These are phyloP conservation scores for Lactarius hatsudake DNA, from an alignment of 768 basidiomycete genomes.

Conservation along the genomic window DNA sequence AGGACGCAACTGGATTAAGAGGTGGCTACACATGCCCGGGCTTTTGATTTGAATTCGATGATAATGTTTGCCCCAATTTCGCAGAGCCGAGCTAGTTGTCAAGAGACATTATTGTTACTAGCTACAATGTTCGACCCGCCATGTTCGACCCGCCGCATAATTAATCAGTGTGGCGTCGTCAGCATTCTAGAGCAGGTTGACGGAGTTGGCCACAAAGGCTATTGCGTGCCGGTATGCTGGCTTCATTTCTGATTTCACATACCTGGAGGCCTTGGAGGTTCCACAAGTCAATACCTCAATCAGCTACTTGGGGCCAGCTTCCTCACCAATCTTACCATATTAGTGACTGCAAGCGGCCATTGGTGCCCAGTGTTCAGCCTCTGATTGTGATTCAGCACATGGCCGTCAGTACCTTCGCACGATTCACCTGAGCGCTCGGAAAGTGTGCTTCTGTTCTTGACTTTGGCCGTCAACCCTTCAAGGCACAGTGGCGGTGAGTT, in stretches of 20 bases:
- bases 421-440: background rate
- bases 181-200: background rate
- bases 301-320: background rate
- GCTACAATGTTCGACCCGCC: no score
- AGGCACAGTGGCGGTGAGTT: background rate
- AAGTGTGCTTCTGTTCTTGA: background rate
- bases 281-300: slow-evolving; percentile 1
- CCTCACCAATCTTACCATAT: background rate
- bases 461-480: background rate
- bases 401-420: slow-evolving; percentile 6
- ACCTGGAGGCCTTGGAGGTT: slow-evolving; percentile 1
- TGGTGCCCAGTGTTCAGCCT: background rate
- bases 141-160: background rate
- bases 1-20: background rate
- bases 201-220: background rate
- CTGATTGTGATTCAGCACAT: slow-evolving; percentile 11
- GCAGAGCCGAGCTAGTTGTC: background rate
- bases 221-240: background rate
- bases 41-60: slow-evolving; percentile 9
- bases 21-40: background rate
- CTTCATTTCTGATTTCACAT: background rate
- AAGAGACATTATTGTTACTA: background rate
- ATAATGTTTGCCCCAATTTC: background rate
- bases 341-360: background rate
- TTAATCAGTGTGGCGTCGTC: slow-evolving; percentile 13